Evolutionary conservation across 345 rosid species (phyloP).

Genomic region (Arabidopsis arenosa): DNA sequence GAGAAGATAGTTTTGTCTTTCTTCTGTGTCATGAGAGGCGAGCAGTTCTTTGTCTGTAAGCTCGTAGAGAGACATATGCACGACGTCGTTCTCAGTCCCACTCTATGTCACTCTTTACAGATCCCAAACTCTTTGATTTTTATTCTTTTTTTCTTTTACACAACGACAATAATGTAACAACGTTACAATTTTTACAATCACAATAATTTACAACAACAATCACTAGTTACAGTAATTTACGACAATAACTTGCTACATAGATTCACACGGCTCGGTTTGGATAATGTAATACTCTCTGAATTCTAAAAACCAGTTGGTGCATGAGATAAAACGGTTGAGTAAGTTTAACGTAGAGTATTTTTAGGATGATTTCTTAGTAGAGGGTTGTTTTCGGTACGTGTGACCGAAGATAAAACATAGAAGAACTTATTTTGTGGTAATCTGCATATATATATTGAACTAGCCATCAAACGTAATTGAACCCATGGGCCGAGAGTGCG

Average conservation of each 20-base stretch:
- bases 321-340: not conserved
- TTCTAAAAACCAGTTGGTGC: not conserved
- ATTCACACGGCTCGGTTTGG: no score
- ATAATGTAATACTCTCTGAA: no score
- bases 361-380: no score
- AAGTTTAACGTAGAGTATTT: no score
- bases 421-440: no score
- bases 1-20: conserved; percentile 44
- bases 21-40: conserved; percentile 38
- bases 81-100: conserved; percentile 41
- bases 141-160: not conserved
- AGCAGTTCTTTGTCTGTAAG: conserved; percentile 41
- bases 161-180: conserved; percentile 24
- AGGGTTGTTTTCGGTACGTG: no score
- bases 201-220: not conserved
- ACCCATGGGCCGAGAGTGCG: not conserved
- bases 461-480: not conserved
- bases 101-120: conserved; percentile 9
- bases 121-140: conserved; percentile 24
- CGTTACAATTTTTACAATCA: not conserved
- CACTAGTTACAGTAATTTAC: no score
- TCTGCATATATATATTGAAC: not conserved
- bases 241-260: no score
- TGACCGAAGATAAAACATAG: no score
- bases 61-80: conserved; percentile 25